Conservation (phyloP, 179 eudicot genomes). For the Drosera spatulata region DNA sequence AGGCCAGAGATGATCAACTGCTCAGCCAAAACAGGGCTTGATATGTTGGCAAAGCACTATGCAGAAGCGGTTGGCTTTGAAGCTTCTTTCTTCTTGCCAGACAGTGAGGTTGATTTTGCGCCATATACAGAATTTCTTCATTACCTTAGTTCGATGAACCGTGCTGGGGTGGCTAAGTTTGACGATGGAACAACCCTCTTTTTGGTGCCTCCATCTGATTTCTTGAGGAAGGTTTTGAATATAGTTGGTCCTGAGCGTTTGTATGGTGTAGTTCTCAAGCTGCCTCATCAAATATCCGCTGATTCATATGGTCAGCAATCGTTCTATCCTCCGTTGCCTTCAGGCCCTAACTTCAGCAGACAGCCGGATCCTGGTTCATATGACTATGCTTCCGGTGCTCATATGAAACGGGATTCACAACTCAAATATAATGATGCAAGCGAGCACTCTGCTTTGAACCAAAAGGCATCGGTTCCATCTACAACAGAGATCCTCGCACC, state of each 20-base stretch:
- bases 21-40: conserved; percentile 92
- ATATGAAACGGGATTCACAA: conserved; percentile 23
- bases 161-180: conserved; percentile 94
- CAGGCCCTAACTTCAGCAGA: conserved; percentile 28
- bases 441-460: conserved; percentile 22
- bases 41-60: conserved; percentile 77
- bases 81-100: conserved; percentile 81
- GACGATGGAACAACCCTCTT: conserved; percentile 95
- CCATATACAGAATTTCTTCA: conserved; percentile 85
- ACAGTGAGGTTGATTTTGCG: conserved; percentile 89
- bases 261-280: conserved; percentile 92
- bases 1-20: conserved; percentile 87
- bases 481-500: conserved; percentile 12
- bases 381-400: conserved; percentile 30
- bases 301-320: conserved; percentile 25
- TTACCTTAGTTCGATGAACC: conserved; percentile 62
- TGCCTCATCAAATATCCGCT: conserved; percentile 30
- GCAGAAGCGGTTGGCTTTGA: conserved; percentile 69
- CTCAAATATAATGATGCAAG: conserved; percentile 25
- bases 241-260: conserved; percentile 86
- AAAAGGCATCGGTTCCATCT: conserved; percentile 22
- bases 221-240: conserved; percentile 59
- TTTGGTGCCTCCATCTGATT: conserved; percentile 96
- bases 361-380: conserved; percentile 23
- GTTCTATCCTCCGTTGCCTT: conserved; percentile 20